Evolutionary conservation across 768 basidiomycete species (phyloP).

Genomic region (Obba rivulosa): DNA sequence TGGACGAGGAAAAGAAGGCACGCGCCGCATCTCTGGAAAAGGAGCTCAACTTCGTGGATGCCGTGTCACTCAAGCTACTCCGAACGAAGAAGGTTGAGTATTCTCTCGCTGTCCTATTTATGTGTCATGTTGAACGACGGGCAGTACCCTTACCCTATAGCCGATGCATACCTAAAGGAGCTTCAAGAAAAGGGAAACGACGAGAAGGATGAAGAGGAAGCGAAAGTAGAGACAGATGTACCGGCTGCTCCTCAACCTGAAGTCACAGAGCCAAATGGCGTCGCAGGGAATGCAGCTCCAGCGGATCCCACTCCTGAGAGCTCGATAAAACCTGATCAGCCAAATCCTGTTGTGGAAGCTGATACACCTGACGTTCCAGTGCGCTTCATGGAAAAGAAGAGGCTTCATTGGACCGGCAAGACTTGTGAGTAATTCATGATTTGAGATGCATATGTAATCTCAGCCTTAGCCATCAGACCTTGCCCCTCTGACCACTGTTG

Average conservation of each 20-base stretch:
- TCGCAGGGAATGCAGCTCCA: not conserved
- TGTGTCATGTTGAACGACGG: not conserved
- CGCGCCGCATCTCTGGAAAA: conserved; percentile 38
- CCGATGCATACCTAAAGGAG: conserved; percentile 56
- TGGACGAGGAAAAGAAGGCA: conserved; percentile 58
- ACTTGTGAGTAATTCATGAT: conserved; percentile 54
- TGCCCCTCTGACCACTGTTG: conserved; percentile 89
- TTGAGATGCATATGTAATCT: conserved; percentile 28
- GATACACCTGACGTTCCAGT: conserved; percentile 68
- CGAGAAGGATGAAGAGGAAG: conserved; percentile 7
- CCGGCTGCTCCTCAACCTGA: not conserved
- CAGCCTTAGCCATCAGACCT: conserved; percentile 35
- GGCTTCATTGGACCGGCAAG: conserved; percentile 81
- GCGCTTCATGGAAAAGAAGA: conserved; percentile 78
- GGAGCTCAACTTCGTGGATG: conserved; percentile 68
- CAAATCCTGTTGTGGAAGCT: conserved; percentile 20
- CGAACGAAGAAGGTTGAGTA: conserved; percentile 60
- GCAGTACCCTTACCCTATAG: conserved; percentile 62
- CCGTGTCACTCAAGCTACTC: conserved; percentile 53
- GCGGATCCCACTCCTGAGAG: not conserved
- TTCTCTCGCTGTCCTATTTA: not conserved
- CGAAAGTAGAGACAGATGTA: conserved; percentile 3
- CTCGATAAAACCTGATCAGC: conserved; percentile 13
- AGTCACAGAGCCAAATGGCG: not conserved
- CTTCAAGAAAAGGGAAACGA: conserved; percentile 29